Base-by-base conservation (phyloP, 768 basidiomycete genomes). In the Auricularia sp. region DNA sequence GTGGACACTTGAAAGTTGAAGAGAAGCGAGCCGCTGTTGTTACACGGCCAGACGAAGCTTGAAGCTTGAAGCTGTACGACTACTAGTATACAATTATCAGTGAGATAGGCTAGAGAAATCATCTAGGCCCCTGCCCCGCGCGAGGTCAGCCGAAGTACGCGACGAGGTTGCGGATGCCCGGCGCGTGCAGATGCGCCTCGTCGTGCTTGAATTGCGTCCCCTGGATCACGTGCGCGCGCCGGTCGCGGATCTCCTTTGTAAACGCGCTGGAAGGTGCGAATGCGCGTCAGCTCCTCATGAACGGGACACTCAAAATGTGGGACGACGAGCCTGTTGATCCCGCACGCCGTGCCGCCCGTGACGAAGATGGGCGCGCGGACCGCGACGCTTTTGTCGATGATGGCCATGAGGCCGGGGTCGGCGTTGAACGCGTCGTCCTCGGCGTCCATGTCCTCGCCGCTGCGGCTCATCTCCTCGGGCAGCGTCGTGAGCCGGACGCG, bases 361-460 rank as follows among this genome's bases (percentile, higher is more conserved):
- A 87, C 72, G 64, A 86, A 86, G 44, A 82, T 62, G 45, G 75
- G 71, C 24, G 84, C 80, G 34, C 77, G 72, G 65, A 77, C 78
- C n/a, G 79, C 77, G 47, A 85, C 78, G 65, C 81, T 71, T 71
- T 85, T 86, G 65, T 86, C 83, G 65, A 87, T 67, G 61, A 86
- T 86, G 1, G 80, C 83, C 61, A 77, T 67, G 29, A 82, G 73
- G 0, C 86, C 86, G 0, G 78, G 64, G 66, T 87, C 86, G 8
- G 77, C 68, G 14, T 69, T 71, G 21, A 72, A 21, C 33, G 67
- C 59, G 56, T 66, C 58, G 34, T 66, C 67, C 45, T 67, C 44
- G n/a, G 39, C 65, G n/a, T 63, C 56, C 54, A 63, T 63, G 47
- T 69, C 66, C 70, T 73, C 62, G 68, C 68, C 39, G 24, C 66